Evolutionary conservation across 2,329 filamentous ascomycete species (phyloP).

Genomic region (Alternaria brassicae): DNA sequence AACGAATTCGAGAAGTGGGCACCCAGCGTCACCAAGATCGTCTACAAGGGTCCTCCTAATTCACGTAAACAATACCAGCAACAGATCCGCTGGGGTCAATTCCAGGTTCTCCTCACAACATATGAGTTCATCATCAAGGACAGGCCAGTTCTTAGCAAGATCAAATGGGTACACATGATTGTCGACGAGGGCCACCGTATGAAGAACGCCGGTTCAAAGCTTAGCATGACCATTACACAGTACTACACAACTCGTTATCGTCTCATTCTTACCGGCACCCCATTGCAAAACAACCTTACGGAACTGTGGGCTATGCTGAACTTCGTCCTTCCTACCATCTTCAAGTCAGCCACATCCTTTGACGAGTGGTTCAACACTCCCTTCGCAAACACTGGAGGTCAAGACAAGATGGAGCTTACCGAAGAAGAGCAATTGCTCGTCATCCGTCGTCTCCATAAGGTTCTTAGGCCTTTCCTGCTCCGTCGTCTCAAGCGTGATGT

Average conservation of each 20-base stretch:
- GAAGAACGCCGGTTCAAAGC: conserved; percentile 97
- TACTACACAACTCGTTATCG: conserved; percentile 96
- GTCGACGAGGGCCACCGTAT: conserved; percentile 99
- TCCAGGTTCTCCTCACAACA: conserved; percentile 95
- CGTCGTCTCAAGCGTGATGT: conserved; percentile 99
- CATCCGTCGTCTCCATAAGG: conserved; percentile 97
- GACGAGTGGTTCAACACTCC: conserved; percentile 99
- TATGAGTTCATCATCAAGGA: conserved; percentile 99
- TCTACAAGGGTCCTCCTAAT: conserved; percentile 95
- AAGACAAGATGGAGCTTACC: conserved; percentile 98
- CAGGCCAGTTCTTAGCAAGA: conserved; percentile 90
- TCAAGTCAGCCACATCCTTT: conserved; percentile 98
- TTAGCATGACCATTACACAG: conserved; percentile 90
- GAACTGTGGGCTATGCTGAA: conserved; percentile 98
- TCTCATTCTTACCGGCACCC: conserved; percentile 95
- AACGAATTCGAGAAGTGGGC: conserved; percentile 99
- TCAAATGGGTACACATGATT: conserved; percentile 99
- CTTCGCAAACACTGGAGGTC: conserved; percentile 95
- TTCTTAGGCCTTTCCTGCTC: conserved; percentile 93
- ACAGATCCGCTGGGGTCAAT: conserved; percentile 90
- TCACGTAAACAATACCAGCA: conserved; percentile 89
- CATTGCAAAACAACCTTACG: conserved; percentile 93
- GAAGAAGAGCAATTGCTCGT: conserved; percentile 99
- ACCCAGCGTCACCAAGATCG: conserved; percentile 81
- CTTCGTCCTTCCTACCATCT: conserved; percentile 96